These are phyloP conservation scores for Colletotrichum lindemuthianum DNA, from an alignment of 2,329 filamentous ascomycete species.

Conservation along the genomic window DNA sequence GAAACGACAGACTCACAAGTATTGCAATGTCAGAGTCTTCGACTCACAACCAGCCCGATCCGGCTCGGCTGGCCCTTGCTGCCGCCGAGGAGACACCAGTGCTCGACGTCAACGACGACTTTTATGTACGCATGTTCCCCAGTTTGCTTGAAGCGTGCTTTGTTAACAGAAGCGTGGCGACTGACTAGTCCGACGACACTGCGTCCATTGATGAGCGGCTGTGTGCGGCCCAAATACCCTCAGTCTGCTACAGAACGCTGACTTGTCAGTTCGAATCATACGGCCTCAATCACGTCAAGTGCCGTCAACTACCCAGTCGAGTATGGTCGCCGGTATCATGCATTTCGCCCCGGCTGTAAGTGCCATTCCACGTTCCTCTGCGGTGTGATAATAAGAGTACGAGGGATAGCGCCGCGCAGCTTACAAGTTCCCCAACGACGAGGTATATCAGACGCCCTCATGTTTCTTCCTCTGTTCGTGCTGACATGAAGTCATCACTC, in stretches of 20 bases:
- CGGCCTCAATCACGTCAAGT: constrained; percentile 8
- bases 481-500: fast-evolving
- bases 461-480: neutral
- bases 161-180: neutral
- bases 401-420: neutral
- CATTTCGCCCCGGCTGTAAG: constrained; percentile 16
- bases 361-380: neutral
- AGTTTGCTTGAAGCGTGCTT: too few species aligned
- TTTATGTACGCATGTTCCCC: too few species aligned
- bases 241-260: neutral
- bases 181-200: neutral
- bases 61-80: too few species aligned
- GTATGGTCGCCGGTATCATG: constrained; percentile 29
- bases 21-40: too few species aligned
- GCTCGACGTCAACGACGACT: too few species aligned
- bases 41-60: too few species aligned
- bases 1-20: too few species aligned
- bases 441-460: neutral
- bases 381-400: too few species aligned
- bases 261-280: neutral
- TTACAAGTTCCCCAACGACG: constrained; percentile 15
- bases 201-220: neutral
- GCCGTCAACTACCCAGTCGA: constrained; percentile 14
- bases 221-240: neutral
- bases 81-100: too few species aligned